Evolutionary conservation across 2,329 filamentous ascomycete species (phyloP).

Genomic region (Diaporthe vexans): DNA sequence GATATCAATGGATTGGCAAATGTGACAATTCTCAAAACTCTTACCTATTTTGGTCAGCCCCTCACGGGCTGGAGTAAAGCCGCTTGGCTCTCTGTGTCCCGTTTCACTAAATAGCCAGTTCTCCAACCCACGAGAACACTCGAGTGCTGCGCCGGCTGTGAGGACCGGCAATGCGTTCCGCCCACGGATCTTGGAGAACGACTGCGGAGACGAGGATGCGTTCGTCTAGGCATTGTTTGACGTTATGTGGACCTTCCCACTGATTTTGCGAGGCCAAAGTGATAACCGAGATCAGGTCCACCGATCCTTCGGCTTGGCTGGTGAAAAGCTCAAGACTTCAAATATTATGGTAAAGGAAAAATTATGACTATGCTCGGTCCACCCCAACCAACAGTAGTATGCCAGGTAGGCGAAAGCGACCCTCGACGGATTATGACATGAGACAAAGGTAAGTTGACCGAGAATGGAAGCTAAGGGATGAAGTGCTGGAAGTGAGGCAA

Average conservation of each 20-base stretch:
- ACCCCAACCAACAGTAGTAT: not conserved
- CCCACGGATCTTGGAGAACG: not conserved
- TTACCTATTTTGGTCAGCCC: not conserved
- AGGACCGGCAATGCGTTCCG: not conserved
- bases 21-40: not conserved
- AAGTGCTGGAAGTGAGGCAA: too few species aligned
- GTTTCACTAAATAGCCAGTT: not conserved
- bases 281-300: not conserved
- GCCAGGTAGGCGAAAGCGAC: not conserved
- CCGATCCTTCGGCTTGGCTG: not conserved
- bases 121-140: constrained; percentile 10
- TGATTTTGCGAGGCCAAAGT: not conserved
- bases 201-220: not conserved
- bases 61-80: not conserved
- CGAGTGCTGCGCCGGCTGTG: not conserved
- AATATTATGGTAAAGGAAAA: not conserved
- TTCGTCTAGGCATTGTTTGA: not conserved
- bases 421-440: not conserved
- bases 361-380: not conserved
- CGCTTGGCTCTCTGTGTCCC: constrained; percentile 8
- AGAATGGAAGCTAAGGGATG: not conserved
- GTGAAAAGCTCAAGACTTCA: not conserved
- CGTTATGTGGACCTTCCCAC: not conserved
- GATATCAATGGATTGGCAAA: not conserved
- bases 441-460: not conserved